Percentiles rank a stretch among this genome's conserved stretches.
Conservation (phyloP, 2,329 filamentous ascomycete species). For the Cytospora piceae region DNA sequence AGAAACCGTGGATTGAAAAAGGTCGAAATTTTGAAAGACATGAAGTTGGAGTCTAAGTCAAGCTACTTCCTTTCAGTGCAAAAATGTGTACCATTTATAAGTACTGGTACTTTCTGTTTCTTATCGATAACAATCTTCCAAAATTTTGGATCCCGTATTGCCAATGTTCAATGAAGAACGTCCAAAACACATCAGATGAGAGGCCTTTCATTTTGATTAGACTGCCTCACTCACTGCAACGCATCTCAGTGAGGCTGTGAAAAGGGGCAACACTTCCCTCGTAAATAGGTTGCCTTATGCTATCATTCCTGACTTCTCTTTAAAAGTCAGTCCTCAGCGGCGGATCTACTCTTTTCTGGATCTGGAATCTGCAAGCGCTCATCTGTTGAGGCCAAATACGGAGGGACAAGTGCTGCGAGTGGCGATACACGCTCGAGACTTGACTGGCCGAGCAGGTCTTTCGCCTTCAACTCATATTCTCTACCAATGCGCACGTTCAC, state of each 20-base stretch:
- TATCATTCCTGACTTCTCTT: neutral
- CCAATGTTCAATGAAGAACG: neutral
- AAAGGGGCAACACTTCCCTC: neutral
- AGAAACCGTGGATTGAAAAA: neutral
- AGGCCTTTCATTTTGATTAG: neutral
- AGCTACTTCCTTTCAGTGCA: neutral
- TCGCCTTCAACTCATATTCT: neutral
- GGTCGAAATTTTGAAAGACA: constrained; percentile 20
- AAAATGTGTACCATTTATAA: fast-evolving
- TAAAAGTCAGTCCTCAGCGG: neutral
- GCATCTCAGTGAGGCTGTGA: neutral
- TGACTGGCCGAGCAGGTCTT: constrained; percentile 1
- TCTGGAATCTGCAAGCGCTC: neutral
- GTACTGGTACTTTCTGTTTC: constrained; percentile 12
- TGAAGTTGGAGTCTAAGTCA: constrained; percentile 13
- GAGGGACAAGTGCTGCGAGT: neutral
- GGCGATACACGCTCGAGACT: neutral
- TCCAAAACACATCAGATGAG: neutral
- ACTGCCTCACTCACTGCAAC: neutral
- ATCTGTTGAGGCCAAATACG: neutral
- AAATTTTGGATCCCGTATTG: constrained; percentile 1
- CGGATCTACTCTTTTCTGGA: neutral
- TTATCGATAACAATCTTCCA: constrained; percentile 29
- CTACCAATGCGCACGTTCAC: neutral
- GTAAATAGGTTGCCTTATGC: neutral